Conservation (phyloP, 208 protist species). For the Trichomonas vaginalis region DNA sequence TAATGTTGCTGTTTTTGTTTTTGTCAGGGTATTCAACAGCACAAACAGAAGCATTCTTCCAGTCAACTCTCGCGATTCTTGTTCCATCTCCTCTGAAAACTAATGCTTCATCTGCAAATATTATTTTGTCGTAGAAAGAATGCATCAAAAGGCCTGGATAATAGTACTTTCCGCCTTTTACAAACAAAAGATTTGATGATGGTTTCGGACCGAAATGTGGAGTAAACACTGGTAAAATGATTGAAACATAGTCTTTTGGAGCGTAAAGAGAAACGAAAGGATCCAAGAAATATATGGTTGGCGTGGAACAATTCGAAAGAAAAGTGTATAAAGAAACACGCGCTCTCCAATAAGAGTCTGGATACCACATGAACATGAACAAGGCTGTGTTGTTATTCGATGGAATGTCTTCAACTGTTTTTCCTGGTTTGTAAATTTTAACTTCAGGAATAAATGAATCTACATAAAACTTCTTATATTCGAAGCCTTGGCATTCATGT, state of each 20-base stretch:
- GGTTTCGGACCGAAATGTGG: not conserved
- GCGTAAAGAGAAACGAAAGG: not conserved
- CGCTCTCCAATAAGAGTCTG: not conserved
- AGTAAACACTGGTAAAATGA: not conserved
- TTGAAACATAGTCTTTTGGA: not conserved
- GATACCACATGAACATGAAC: not conserved
- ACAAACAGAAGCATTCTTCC: not conserved
- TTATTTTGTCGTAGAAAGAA: not conserved
- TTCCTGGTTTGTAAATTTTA: not conserved
- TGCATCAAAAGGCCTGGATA: not conserved
- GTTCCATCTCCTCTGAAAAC: not conserved
- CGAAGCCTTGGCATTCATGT: not conserved
- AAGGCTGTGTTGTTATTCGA: not conserved
- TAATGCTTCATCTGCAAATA: not conserved
- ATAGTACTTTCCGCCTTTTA: not conserved
- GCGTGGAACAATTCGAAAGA: not conserved
- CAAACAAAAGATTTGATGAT: not conserved
- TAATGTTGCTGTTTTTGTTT: not conserved
- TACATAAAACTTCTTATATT: not conserved
- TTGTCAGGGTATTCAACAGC: not conserved
- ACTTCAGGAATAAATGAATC: not conserved
- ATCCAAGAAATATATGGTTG: not conserved
- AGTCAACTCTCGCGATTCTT: not conserved
- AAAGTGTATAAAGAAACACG: not conserved
- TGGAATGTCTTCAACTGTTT: not conserved